Evolutionary conservation across 495 filamentous ascomycete genomes (phyloP).

Genomic region (Penicillium malachiteum): DNA sequence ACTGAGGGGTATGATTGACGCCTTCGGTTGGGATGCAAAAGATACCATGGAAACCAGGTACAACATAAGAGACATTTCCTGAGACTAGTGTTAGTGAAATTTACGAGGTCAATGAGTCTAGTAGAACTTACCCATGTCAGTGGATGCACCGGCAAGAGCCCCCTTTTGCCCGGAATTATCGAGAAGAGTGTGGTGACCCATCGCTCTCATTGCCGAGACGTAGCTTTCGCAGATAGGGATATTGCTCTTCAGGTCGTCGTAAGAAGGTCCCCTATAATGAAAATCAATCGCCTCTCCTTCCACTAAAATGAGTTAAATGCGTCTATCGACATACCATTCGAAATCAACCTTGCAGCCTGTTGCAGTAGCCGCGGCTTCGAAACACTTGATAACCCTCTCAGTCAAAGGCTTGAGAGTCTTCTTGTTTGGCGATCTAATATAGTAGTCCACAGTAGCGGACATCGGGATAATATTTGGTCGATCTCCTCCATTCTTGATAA

Average conservation of each 20-base stretch:
- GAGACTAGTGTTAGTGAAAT: constrained; percentile 12
- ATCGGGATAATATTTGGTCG: constrained; percentile 55
- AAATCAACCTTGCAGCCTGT: constrained; percentile 54
- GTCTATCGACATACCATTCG: constrained; percentile 29
- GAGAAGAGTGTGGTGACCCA: constrained; percentile 45
- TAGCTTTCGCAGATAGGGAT: constrained; percentile 51
- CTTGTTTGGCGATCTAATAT: constrained; percentile 52
- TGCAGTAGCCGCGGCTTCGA: constrained; percentile 56
- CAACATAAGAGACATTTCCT: constrained; percentile 59
- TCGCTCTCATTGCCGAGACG: constrained; percentile 47
- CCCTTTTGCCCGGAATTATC: constrained; percentile 39
- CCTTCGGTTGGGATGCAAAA: constrained; percentile 53
- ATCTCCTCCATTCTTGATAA: constrained; percentile 46
- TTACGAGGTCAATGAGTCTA: not conserved
- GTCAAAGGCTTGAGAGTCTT: constrained; percentile 44
- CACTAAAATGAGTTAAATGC: not conserved
- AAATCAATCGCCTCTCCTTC: not conserved
- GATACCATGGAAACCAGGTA: constrained; percentile 58
- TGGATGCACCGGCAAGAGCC: constrained; percentile 28
- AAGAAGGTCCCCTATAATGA: constrained; percentile 40
- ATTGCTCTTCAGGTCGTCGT: constrained; percentile 53
- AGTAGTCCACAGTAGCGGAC: constrained; percentile 54
- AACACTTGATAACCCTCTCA: constrained; percentile 50
- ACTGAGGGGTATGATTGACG: constrained; percentile 56
- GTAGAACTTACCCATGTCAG: constrained; percentile 39